Evolutionary conservation across 495 filamentous ascomycete species (phyloP), one percentile per base, ranked within the genome.

Genomic region (Annulohypoxylon maeteangense): DNA sequence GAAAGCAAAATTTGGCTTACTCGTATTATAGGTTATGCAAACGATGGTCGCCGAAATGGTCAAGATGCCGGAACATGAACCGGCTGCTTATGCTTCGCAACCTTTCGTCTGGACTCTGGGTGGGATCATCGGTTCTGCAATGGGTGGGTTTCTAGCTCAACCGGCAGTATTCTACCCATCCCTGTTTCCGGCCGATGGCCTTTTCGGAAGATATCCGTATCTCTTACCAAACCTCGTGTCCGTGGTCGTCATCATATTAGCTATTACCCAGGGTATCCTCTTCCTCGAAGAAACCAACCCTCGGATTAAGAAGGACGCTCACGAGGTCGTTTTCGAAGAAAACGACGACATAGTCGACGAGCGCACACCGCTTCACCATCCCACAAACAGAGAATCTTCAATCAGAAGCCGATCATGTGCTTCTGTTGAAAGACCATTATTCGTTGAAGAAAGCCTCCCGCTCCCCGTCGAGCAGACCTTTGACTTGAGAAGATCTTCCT

Each of bases 61-160:
- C 53, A 94, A 90, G 34, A 86, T 89, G 55, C 93, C 93, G 67
- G 89, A 92, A 76, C 92, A 96, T 80, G 91, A 95, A 71, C 90
- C 92, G 22, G 87, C 87, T 45, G 93, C 92, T 32, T 97, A 93
- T 79, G 90, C 93, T 3, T 91, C 96, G 70, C 95, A 96, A 90
- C 93, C 93, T 5, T 94, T 94, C 74, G 89, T 96, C 32, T 97
- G 93, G 93, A 95, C 91, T 70, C 81, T 97, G 65, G 93, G 93
- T 82, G 89, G 78, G 44, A 93, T 96, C 67, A 82, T 96, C 65
- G 93, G 93, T 10, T 91, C 92, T 55, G 86, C 88, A 47, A 87
- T 96, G 76, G 93, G 93, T 62, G 93, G 93, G 61, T 89, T 90
- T 68, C 83, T 97, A 62, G 92, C 93, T 42, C 86, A 93, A 65